These are phyloP conservation scores for Aspergillus arachidicola DNA, from an alignment of 2,329 filamentous ascomycete genomes.

Conservation along the genomic window DNA sequence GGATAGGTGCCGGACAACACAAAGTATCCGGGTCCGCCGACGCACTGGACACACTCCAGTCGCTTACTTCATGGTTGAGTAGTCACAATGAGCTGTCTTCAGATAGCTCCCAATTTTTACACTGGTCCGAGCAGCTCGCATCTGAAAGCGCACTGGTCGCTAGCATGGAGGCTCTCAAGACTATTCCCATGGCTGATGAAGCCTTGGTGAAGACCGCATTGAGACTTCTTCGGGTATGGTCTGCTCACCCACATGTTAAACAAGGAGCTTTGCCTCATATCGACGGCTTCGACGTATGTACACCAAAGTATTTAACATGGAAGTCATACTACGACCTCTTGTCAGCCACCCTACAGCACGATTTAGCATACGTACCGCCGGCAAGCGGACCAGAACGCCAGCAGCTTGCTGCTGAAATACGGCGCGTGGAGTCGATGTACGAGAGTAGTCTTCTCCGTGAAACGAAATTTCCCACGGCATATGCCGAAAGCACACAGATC, in stretches of 20 bases:
- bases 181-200: constrained; percentile 24
- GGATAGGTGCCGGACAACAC: constrained; percentile 50
- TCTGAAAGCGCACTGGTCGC: constrained; percentile 74
- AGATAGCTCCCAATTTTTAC: constrained; percentile 66
- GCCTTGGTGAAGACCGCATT: constrained; percentile 43
- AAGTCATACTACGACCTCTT: constrained; percentile 80
- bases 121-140: constrained; percentile 78
- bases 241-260: constrained; percentile 41
- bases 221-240: constrained; percentile 52
- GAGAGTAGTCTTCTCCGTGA: constrained; percentile 77
- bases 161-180: constrained; percentile 51
- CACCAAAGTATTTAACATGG: constrained; percentile 65
- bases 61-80: constrained; percentile 64
- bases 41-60: constrained; percentile 68
- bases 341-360: constrained; percentile 70
- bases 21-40: constrained; percentile 50
- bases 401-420: constrained; percentile 75
- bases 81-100: constrained; percentile 39
- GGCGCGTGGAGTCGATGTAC: constrained; percentile 76
- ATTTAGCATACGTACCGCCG: constrained; percentile 39
- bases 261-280: constrained; percentile 25
- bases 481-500: constrained; percentile 75
- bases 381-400: constrained; percentile 51
- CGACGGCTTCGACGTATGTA: constrained; percentile 23
- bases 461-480: constrained; percentile 80